Evolutionary conservation across 2,329 filamentous ascomycete species (phyloP), one percentile per base, ranked within the genome.

Genomic region (Curvularia eragrostidis): DNA sequence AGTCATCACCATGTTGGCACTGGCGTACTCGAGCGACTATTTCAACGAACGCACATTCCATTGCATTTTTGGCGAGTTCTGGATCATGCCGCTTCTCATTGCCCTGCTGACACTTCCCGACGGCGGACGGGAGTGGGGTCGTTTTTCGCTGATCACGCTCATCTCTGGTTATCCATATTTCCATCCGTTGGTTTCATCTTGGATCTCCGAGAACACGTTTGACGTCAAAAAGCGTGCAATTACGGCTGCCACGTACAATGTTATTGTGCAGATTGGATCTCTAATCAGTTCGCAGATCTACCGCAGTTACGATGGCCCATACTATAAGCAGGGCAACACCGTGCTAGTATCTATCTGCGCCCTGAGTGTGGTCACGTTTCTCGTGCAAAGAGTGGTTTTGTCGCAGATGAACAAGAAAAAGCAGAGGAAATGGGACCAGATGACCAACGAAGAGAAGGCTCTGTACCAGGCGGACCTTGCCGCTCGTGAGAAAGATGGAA

Each of bases 211-310:
- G 50, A 90, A 89, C 67, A 83, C 85, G 2, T 86, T 87, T 61
- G 80, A 83, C 1, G 85, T 90, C 9, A 80, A 87, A 10, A 85
- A 84, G 5, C 79, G 87, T 6, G 85, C 87, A 1, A 85, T 90
- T 1, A 85, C 85, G 0, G 83, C 85, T 0, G 87, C 85, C 0
- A 75, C 86, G n/a, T 89, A 89, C 73, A 89, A 89, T 66, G 78
- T 81, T 61, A 71, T 70, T 30, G 77, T 80, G 12, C 79, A 81
- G 48, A 66, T 74, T 7, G 75, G 73, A 5, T 76, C 72, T 26
- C 72, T 81, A 52, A 75, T 79, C 54, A 72, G 74, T 9, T 68
- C 66, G 39, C 66, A 72, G 18, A 83, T 86, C 47, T 86, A 86
- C 68, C 75, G 80, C 8, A 79, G 82, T 13, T 77, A 82, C 50